A percentile compares a stretch with the other conserved stretches of the same genome.
These are phyloP conservation scores for Cnidoscolus chayamansa DNA, from an alignment of 441 rosid genomes.

Conservation along the genomic window DNA sequence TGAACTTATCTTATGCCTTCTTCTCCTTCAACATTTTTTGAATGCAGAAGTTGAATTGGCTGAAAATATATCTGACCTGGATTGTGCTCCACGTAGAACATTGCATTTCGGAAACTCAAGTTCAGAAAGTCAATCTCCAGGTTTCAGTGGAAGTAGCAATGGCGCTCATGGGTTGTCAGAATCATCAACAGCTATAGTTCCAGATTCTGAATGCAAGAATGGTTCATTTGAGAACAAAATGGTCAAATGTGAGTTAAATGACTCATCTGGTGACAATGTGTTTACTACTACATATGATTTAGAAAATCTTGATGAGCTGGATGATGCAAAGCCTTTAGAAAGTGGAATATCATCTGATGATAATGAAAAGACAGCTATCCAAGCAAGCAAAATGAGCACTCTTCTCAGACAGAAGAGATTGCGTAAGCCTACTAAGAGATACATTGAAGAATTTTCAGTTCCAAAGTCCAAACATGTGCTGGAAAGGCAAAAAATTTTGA, in stretches of 20 bases:
- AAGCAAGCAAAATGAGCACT: constrained; percentile 22
- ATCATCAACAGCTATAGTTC: constrained; percentile 43
- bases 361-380: constrained; percentile 38
- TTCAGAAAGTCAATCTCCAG: constrained; percentile 74
- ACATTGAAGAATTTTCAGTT: constrained; percentile 49
- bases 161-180: constrained; percentile 48
- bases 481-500: constrained; percentile 23
- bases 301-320: constrained; percentile 34
- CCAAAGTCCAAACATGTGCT: constrained; percentile 24
- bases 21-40: constrained; percentile 10
- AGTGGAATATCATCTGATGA: constrained; percentile 40
- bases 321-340: constrained; percentile 45
- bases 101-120: constrained; percentile 39
- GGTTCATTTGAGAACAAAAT: constrained; percentile 31
- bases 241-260: constrained; percentile 23
- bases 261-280: constrained; percentile 21
- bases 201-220: constrained; percentile 38
- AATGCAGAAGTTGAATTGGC: constrained; percentile 58
- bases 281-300: constrained; percentile 24
- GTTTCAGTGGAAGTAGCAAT: constrained; percentile 50
- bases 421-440: constrained; percentile 50
- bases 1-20: background rate
- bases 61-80: constrained; percentile 43
- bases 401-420: constrained; percentile 36
- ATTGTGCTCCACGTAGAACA: constrained; percentile 33